Evolutionary conservation across 163 green algal species (phyloP).

Genomic region (Scenedesmus sp.): DNA sequence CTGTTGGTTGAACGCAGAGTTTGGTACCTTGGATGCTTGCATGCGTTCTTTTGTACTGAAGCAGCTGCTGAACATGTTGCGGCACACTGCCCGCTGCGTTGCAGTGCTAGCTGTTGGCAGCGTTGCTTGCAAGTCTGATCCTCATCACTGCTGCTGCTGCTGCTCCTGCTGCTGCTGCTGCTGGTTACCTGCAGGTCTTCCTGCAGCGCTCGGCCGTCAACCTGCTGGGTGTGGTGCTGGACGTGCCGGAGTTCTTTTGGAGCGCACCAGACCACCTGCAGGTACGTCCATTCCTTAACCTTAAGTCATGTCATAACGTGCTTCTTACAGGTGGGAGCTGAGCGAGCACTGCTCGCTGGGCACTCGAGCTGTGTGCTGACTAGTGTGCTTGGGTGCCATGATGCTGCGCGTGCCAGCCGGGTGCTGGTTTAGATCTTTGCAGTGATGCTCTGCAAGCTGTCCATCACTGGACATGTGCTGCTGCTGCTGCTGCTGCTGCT

Average conservation of each 20-base stretch:
- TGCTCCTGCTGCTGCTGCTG: neutral
- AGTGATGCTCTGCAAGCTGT: neutral
- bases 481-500: neutral
- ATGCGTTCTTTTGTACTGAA: no score
- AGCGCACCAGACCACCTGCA: conserved; percentile 54
- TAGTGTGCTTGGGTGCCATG: neutral
- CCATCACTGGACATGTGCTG: neutral
- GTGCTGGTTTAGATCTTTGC: no score
- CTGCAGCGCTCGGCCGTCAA: conserved; percentile 88
- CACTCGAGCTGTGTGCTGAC: neutral
- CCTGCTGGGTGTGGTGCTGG: conserved; percentile 88
- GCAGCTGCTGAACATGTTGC: no score
- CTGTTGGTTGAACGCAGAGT: no score
- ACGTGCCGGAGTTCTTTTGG: conserved; percentile 81
- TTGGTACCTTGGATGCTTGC: no score
- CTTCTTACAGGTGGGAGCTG: no score
- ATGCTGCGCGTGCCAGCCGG: neutral
- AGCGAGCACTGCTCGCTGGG: no score
- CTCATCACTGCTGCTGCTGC: neutral
- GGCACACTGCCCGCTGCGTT: no score
- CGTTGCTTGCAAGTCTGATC: neutral
- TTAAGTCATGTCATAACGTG: no score
- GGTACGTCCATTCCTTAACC: no score
- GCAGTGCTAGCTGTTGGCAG: no score
- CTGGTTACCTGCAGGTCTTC: conserved; percentile 82